Percentiles rank a stretch among this genome's conserved stretches.
Evolutionary conservation across 2,329 filamentous ascomycete species (phyloP).

Genomic region (Xylaria sp.): DNA sequence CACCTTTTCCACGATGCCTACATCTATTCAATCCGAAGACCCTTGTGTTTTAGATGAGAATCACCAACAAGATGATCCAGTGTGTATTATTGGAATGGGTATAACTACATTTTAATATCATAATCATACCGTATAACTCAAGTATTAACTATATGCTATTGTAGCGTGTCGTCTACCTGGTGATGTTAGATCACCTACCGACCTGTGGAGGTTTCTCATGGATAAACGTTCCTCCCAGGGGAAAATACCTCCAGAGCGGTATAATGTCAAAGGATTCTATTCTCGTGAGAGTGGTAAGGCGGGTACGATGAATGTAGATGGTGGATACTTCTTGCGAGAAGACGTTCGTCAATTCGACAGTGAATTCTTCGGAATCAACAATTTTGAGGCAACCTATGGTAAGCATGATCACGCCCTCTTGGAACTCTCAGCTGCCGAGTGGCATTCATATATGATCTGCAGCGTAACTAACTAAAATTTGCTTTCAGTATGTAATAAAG

Average conservation of each 20-base stretch:
- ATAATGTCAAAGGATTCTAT: slow-evolving; percentile 29
- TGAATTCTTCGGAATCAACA: slow-evolving; percentile 26
- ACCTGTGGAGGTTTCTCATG: slow-evolving; percentile 25
- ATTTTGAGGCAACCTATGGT: slow-evolving; percentile 17
- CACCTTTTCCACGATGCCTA: too few species aligned
- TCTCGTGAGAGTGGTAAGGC: background rate
- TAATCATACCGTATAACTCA: background rate
- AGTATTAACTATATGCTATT: background rate
- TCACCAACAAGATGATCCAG: too few species aligned
- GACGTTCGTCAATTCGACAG: slow-evolving; percentile 25
- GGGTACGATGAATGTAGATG: slow-evolving; percentile 2
- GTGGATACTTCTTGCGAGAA: slow-evolving; percentile 36
- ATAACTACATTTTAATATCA: too few species aligned
- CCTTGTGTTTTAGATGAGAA: too few species aligned
- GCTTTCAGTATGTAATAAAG: background rate
- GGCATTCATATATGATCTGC: too few species aligned
- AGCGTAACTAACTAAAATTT: too few species aligned
- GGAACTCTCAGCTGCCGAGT: too few species aligned
- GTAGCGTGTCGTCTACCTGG: slow-evolving; percentile 28
- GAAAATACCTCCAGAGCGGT: slow-evolving; percentile 8
- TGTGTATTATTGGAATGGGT: too few species aligned
- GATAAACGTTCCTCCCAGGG: slow-evolving; percentile 17
- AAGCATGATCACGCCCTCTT: too few species aligned
- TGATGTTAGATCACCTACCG: background rate
- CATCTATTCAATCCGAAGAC: too few species aligned